These are phyloP conservation scores for Leccinum broughii DNA, from an alignment of 768 basidiomycete genomes.

Conservation along the genomic window DNA sequence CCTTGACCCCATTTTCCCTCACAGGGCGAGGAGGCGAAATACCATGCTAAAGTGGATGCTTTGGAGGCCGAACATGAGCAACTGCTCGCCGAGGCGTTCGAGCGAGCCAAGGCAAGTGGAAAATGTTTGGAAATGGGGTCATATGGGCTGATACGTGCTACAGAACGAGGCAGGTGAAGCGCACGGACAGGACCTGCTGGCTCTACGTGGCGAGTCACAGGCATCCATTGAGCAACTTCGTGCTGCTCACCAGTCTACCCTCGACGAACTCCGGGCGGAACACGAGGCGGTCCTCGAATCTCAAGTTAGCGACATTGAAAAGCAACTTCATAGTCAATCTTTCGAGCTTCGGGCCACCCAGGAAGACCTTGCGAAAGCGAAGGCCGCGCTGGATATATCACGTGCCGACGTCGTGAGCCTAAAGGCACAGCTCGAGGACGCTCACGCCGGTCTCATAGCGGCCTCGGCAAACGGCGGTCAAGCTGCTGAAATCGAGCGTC, in stretches of 20 bases:
- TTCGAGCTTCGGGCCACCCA: constrained; percentile 78
- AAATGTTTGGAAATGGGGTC: neutral
- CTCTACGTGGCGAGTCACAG: constrained; percentile 65
- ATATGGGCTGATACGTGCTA: constrained; percentile 11
- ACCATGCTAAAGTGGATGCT: constrained; percentile 62
- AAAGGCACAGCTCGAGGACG: constrained; percentile 64
- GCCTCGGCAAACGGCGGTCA: constrained; percentile 47
- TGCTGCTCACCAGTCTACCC: constrained; percentile 54
- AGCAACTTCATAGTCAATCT: constrained; percentile 58
- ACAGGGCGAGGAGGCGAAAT: constrained; percentile 70
- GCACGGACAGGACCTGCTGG: constrained; percentile 71
- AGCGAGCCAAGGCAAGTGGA: constrained; percentile 67
- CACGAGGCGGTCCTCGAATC: constrained; percentile 61
- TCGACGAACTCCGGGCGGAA: constrained; percentile 64
- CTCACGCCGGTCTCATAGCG: constrained; percentile 47
- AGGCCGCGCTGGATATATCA: constrained; percentile 53
- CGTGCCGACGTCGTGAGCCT: constrained; percentile 56
- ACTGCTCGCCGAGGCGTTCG: constrained; percentile 68
- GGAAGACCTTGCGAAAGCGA: constrained; percentile 79
- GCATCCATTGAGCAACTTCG: constrained; percentile 70
- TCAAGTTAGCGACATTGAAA: constrained; percentile 56
- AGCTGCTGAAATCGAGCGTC: constrained; percentile 52
- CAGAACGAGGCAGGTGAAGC: constrained; percentile 70
- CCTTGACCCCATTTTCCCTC: constrained; percentile 2
- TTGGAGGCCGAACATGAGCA: constrained; percentile 65